Percentiles rank a stretch among this genome's conserved stretches.
Evolutionary conservation across 192 early-diverging fungal species (phyloP).

Genomic region (Nowakowskiella sp.): DNA sequence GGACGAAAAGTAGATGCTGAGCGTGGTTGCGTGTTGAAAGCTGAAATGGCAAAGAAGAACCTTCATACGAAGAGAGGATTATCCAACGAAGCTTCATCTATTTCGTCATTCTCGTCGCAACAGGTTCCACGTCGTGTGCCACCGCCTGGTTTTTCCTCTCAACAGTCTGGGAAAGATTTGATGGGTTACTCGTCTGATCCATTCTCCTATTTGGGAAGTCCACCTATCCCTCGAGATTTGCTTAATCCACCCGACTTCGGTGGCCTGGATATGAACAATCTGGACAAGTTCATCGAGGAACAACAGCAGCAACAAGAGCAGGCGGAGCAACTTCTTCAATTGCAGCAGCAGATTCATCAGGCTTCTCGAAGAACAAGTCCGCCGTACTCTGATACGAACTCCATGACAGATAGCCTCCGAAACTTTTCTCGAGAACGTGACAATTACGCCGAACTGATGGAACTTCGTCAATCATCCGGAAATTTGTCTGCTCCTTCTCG

Average conservation of each 20-base stretch:
- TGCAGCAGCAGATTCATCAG: too few species aligned
- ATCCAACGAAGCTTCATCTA: slow-evolving; percentile 38
- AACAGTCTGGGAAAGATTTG: slow-evolving; percentile 12
- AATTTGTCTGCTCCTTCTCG: too few species aligned
- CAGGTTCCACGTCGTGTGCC: not conserved
- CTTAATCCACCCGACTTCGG: slow-evolving; percentile 10
- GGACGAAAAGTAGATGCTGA: slow-evolving; percentile 88
- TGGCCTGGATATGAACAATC: slow-evolving; percentile 10
- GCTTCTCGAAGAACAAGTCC: too few species aligned
- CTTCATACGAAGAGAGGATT: slow-evolving; percentile 83
- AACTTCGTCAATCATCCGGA: too few species aligned
- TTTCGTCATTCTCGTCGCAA: slow-evolving; percentile 3
- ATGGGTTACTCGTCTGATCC: slow-evolving; percentile 8
- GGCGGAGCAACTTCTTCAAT: too few species aligned
- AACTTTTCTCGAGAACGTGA: too few species aligned
- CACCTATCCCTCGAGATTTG: slow-evolving; percentile 10
- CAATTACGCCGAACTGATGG: too few species aligned
- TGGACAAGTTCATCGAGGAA: slow-evolving; percentile 8
- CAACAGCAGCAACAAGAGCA: slow-evolving; percentile 3
- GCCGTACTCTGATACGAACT: too few species aligned
- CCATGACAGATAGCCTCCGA: too few species aligned
- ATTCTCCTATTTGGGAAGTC: slow-evolving; percentile 12
- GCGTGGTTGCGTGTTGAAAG: slow-evolving; percentile 77
- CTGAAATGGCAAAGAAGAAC: slow-evolving; percentile 99
- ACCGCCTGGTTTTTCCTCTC: not conserved